Evolutionary conservation across 371 early-diverging fungal species (phyloP), one percentile per base, ranked within the genome.

Genomic region (Mortierella sp.): DNA sequence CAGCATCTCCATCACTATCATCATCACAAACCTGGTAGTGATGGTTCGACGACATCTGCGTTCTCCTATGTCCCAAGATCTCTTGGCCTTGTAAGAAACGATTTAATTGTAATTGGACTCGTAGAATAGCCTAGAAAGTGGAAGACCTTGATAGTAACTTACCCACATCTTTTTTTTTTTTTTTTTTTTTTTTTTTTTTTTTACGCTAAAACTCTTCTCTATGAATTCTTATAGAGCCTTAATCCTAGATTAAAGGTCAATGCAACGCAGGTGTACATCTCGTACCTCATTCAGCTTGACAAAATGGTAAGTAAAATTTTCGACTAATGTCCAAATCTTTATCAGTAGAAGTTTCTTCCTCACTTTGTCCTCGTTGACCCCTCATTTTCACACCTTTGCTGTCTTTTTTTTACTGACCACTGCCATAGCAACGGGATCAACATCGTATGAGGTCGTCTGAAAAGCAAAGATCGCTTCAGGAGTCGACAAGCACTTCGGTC

Each of bases 181-280:
- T 19, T 11, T 45, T 9, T n/a, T 50, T 21, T n/a, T n/a, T n/a
- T n/a, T n/a, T 29, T 7, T 21, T 26, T 16, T 26, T 51, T 5
- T 5, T 37, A 37, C 9, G 9, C 37, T 37, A 5, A 37, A 3
- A 37, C 9, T 37, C 9, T 9, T 37, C 3, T 9, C 37, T 5
- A 37, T 9, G 26, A n/a, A n/a, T n/a, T 57, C 3, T 57, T 4
- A 16, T 57, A 77, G 77, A 72, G 67, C 26, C 74, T 79, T 48
- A 73, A 73, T 30, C 80, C 80, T 3, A 66, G 60, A 21, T 37
- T 79, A 47, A 79, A 79, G 47, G 80, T 79, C 47, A 79, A 79
- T 29, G 80, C 80, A 16, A 79, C 80, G 0, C 80, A 79, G 19
- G 73, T 79, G 29, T 79, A 79, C 55, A 79, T 79, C 47, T 73